Evolutionary conservation across 768 basidiomycete species (phyloP), one percentile per base, ranked within the genome.

Genomic region (Russula ochroleuca): DNA sequence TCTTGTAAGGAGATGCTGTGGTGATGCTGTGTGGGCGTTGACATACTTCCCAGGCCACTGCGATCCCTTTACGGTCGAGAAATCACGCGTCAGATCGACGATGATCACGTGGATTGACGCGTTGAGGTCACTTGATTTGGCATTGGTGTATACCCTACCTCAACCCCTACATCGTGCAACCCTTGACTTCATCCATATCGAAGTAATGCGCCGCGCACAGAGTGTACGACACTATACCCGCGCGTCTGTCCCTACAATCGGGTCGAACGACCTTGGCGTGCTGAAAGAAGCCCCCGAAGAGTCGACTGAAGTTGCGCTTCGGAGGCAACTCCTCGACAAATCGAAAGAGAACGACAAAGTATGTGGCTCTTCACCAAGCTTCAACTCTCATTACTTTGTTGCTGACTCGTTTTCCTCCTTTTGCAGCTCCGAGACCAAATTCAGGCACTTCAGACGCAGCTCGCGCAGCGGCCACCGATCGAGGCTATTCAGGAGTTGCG

Each of bases 401-500:
- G 5, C 28, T n/a, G 50, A 21, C 25, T 33, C n/a, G 45, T 0
- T 10, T 28, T 28, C 21, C 14, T 13, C 17, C 47, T 15, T 5
- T 31, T 31, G 31, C 59, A 90, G 90, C 76, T 91, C 13, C 81
- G 82, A 71, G 78, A 81, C 6, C 84, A 85, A 60, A 79, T 91
- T 35, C 78, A 85, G 62, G 58, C 79, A 19, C 79, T 92, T 37
- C 85, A 90, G 70, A 80, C 79, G 0, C 85, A 87, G 64, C 81
- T 92, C 5, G 78, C 83, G 0, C 77, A 84, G 57, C 79, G 90
- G 14, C 90, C 90, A 14, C 84, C 90, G 5, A 63, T 86, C 41
- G 88, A 91, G 65, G 76, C 76, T 0, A 77, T 92, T 31, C 85
- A 89, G 63, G 79, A 78, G 40, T 73, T 92, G 37, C 79, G 87